Evolutionary conservation across 805 yeast species (phyloP).

Genomic region (Gaillardinia entomophila): DNA sequence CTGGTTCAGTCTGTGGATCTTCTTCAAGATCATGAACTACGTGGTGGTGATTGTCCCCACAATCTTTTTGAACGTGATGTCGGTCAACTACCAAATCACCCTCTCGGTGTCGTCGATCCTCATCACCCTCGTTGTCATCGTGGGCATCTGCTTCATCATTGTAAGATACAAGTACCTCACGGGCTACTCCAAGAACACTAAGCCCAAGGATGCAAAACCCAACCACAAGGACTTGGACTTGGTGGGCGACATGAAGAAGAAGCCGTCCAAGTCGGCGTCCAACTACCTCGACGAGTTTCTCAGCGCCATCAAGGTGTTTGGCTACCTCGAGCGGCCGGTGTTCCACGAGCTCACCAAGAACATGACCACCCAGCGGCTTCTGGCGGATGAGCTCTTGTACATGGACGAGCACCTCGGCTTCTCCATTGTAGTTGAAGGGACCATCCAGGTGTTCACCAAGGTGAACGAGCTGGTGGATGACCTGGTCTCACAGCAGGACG

Average conservation of each 20-base stretch:
- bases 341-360: constrained; percentile 89
- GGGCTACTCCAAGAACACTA: constrained; percentile 44
- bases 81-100: constrained; percentile 45
- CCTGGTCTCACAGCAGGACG: no score
- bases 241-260: constrained; percentile 32
- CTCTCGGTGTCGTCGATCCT: constrained; percentile 45
- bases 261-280: constrained; percentile 18
- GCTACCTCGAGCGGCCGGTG: constrained; percentile 83
- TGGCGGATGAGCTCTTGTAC: constrained; percentile 68
- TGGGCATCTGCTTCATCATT: constrained; percentile 36
- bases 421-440: constrained; percentile 89
- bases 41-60: constrained; percentile 6
- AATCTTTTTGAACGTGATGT: constrained; percentile 20
- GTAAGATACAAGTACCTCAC: constrained; percentile 62
- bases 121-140: constrained; percentile 20
- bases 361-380: constrained; percentile 82
- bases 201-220: constrained; percentile 28
- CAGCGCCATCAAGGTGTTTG: constrained; percentile 88
- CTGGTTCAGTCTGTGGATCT: no score
- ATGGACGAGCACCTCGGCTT: constrained; percentile 78
- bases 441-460: constrained; percentile 69
- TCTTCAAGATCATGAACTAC: not conserved
- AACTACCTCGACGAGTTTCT: constrained; percentile 85
- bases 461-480: constrained; percentile 24
- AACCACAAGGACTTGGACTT: constrained; percentile 39